Evolutionary conservation across 2,329 filamentous ascomycete species (phyloP).

Genomic region (Arthrobotrys entomopaga): DNA sequence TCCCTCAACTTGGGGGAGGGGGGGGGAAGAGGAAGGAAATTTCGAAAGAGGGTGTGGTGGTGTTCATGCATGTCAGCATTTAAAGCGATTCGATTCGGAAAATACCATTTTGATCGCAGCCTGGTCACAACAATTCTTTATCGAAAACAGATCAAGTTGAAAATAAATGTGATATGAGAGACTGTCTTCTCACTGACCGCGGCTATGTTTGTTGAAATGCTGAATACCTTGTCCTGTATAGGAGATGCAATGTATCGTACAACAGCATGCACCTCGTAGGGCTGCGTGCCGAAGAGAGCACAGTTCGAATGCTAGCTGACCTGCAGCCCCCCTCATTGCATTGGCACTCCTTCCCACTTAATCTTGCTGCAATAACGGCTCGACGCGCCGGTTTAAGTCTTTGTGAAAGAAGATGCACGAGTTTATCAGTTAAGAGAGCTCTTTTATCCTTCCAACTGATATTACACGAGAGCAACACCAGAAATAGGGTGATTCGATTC

Average conservation of each 20-base stretch:
- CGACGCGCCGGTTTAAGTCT: neutral
- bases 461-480: too few relatives aligned
- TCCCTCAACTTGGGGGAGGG: neutral
- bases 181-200: neutral
- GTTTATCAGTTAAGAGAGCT: constrained; percentile 30
- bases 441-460: neutral
- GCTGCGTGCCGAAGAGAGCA: constrained; percentile 22
- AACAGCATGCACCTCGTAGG: constrained; percentile 42
- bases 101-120: constrained; percentile 14
- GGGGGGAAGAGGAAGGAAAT: neutral
- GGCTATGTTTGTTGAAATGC: neutral
- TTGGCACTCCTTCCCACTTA: constrained; percentile 10
- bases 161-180: constrained; percentile 7
- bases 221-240: neutral
- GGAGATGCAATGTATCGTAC: neutral
- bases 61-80: constrained; percentile 49
- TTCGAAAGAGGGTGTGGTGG: constrained; percentile 14
- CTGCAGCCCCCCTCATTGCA: neutral
- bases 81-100: constrained; percentile 26
- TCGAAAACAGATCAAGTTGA: constrained; percentile 10
- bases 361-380: constrained; percentile 6
- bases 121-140: constrained; percentile 19
- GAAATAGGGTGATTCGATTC: too few relatives aligned
- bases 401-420: constrained; percentile 14
- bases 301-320: neutral